Conservation (phyloP, 2,329 filamentous ascomycete species). For the Stemphylium vesicarium region DNA sequence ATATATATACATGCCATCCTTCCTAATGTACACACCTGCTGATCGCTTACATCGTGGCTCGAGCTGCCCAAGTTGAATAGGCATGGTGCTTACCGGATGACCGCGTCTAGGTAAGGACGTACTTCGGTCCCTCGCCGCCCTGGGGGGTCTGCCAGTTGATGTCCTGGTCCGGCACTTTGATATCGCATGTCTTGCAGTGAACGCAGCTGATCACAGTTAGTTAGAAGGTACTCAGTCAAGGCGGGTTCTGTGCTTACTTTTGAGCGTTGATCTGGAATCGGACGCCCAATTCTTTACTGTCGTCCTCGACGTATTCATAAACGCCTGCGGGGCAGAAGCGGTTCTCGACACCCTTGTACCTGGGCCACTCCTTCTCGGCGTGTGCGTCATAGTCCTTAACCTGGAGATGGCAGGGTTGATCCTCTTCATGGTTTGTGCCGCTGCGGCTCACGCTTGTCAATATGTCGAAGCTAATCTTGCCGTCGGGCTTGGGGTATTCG, state of each 20-base stretch:
- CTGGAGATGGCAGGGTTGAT: conserved; percentile 94
- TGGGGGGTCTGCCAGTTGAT: conserved; percentile 93
- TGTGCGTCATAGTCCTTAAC: conserved; percentile 96
- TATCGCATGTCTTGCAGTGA: conserved; percentile 99
- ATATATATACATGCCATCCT: conserved; percentile 7
- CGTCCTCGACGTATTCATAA: conserved; percentile 97
- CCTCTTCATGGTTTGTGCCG: conserved; percentile 97
- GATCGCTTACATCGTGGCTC: background rate
- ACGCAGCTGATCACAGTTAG: conserved; percentile 73
- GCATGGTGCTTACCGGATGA: background rate
- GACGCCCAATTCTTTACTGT: conserved; percentile 83
- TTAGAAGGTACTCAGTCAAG: background rate
- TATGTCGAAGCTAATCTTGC: conserved; percentile 94
- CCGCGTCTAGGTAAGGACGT: conserved; percentile 61
- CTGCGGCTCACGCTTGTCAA: conserved; percentile 93
- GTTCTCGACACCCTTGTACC: conserved; percentile 92
- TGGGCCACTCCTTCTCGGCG: conserved; percentile 79
- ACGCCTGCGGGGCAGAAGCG: conserved; percentile 96
- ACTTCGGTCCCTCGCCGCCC: conserved; percentile 78
- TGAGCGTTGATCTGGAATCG: conserved; percentile 97
- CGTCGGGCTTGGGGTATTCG: conserved; percentile 95
- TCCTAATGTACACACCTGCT: conserved; percentile 15
- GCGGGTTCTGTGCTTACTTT: conserved; percentile 71
- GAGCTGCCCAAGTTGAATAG: background rate
- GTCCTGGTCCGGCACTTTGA: conserved; percentile 95